Evolutionary conservation across 257 asterid genomes (phyloP), one percentile per base, ranked within the genome.

Genomic region (Anisodus acutangulus): DNA sequence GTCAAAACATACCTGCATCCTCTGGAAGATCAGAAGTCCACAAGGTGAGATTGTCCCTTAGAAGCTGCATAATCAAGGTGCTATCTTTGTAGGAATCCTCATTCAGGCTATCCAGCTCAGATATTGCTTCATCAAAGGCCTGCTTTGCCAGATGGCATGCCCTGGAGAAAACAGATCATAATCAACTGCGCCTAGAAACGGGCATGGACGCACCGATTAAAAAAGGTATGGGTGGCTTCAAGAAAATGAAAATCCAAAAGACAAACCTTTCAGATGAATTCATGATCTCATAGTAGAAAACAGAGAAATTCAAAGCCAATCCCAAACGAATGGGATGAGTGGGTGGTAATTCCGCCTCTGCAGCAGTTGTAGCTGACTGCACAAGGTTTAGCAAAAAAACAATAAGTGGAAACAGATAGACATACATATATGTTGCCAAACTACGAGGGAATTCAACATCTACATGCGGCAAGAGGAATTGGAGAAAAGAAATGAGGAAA

Each of bases 301-400:
- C 98, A 8, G 98, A 95, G 86, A 93, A 93, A 79, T 95, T 95
- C 90, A 95, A 88, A 84, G 98, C 98, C 93, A 95, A 85, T 6
- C 98, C 98, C 97, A 95, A 67, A 49, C 98, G 94, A 88, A 95
- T 93, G 59, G 98, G 98, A 87, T 95, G 98, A 4, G 98, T 95
- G 45, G 98, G 97, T 67, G 98, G 92, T 78, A 95, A 87, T 78
- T 92, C 98, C 70, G 95, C 90, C 87, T 92, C 98, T 26, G 98
- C 97, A 78, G 92, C 71, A 53, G 90, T 88, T 80, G 97, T 95
- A 45, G 98, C 98, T 57, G 89, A 31, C 98, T 95, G 90, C 87
- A 86, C 83, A 80, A 81, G 86, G 76, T 82, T 83, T 17, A 70
- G 41, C 78, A 88, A 83, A 62, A 80, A 64, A 68, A 12, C 82